Base-by-base conservation (phyloP, 2,329 filamentous ascomycete species). In the Dothistroma pini region DNA sequence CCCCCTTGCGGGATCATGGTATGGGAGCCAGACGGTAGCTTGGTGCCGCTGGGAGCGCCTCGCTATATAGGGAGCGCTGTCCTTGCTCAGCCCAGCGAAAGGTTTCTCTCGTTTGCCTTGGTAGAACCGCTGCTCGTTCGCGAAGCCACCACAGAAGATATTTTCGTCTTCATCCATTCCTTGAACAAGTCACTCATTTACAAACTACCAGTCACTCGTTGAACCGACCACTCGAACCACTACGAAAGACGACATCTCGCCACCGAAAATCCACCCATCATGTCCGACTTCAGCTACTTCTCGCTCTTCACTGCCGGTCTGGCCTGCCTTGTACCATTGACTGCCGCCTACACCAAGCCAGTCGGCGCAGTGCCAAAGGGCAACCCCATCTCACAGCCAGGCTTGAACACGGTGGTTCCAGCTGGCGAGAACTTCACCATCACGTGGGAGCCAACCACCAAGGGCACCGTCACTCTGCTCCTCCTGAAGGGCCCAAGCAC, bases 401-500 rank as follows among this genome's bases (percentile, higher is more conserved):
- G 79, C 59, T 72, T 84, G 66, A 76, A 79, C 70, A 76, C 81
- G 72, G 72, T 80, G 57, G 83, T 87, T 58, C 80, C 81, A n/a
- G 83, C 75, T 62, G 84, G 83, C 73, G 70, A 79, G 72, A 69
- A 77, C 59, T 87, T 78, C 80, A 79, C 76, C 54, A 84, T 87
- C 79, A 84, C 78, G 65, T 88, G 86, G 86, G 64, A 77, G 63
- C 76, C 80, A 54, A 79, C 76, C 66, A 79, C 79, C 58, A 59
- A 72, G 58, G 79, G 78, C 70, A 79, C 76, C 47, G 77, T 87
- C 70, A 83, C 83, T n/a, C 76, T 88, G 60, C 72, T 84, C 62
- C 82, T 88, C 66, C 81, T 86, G 68, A 81, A 81, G 70, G 85
- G 85, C 34, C 84, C 84, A 34, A 77, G 80, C 66, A 76, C 62